Evolutionary conservation across 1,139 yeast species (phyloP), one percentile per base, ranked within the genome.

Genomic region (Debaryomyces coudertii): DNA sequence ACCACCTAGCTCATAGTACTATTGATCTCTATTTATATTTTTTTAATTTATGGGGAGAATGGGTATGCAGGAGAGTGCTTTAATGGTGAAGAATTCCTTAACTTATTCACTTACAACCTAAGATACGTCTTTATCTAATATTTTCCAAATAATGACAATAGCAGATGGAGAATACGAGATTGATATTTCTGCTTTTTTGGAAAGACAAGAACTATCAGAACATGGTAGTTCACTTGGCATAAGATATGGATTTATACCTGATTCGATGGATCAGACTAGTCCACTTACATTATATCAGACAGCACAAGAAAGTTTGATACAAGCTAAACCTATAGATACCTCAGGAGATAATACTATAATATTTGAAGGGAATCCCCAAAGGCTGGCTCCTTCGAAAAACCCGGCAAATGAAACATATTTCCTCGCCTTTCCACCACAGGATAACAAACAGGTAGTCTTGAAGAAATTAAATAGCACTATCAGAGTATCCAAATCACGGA

Each of bases 101-200:
- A n/a, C 11, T 22, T 28, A n/a, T 28, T 33, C 14, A 8, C 16
- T 18, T 18, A 9, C 9, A 16, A 16, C 5, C 16, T 12, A 33
- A 24, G 36, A 15, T 11, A 33, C 7, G 18, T 33, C 11, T 16
- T 18, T 14, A 18, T 11, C 18, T 7, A 27, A 14, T 22, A 29
- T 7, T 28, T 18, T 11, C 36, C 8, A 15, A 12, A 36, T n/a
- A 12, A 67, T 67, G 71, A 53, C 61, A 11, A 53, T 71, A 37
- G 69, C 73, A 8, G 78, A 75, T 56, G 80, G 80, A 12, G 80
- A 75, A 51, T 75, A 75, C 52, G 77, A 71, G 35, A 65, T 75
- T 39, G 79, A 74, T 49, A 53, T 73, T 31, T 58, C 66, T 31
- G 63, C 57, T n/a, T 56, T 71, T 14, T 46, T 58, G 36, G 57